phyloP scores from a whole-genome alignment of 1,284 basidiomycete species.

The Earliella scabrosa region DNA sequence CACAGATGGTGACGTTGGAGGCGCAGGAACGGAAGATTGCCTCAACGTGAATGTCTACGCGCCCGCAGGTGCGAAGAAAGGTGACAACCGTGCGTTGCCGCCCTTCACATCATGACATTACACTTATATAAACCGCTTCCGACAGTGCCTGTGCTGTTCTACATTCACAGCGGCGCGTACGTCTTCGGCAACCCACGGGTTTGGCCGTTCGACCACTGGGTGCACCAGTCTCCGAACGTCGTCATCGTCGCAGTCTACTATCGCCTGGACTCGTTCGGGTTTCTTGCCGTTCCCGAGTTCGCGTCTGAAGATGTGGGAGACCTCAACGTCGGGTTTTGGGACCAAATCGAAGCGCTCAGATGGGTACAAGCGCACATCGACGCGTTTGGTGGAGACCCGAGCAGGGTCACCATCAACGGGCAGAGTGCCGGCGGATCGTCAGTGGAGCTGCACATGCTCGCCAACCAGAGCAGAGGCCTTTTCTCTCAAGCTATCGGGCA shows the following conservation, averaged over 20 bases:
- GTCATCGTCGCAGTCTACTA: slow-evolving; percentile 48
- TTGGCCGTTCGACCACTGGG: slow-evolving; percentile 46
- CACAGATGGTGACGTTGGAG: slow-evolving; percentile 54
- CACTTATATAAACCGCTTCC: background rate
- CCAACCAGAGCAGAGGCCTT: slow-evolving; percentile 43
- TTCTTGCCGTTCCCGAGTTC: slow-evolving; percentile 48
- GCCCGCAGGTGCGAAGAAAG: slow-evolving; percentile 34
- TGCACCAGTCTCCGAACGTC: slow-evolving; percentile 42
- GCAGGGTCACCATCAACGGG: slow-evolving; percentile 44
- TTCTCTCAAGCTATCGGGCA: slow-evolving; percentile 62
- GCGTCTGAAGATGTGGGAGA: slow-evolving; percentile 45
- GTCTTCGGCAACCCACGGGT: slow-evolving; percentile 58
- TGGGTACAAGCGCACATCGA: slow-evolving; percentile 59
- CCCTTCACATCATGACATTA: too few species aligned
- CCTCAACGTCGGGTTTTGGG: slow-evolving; percentile 63
- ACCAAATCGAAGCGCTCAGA: slow-evolving; percentile 61
- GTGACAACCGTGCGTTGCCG: slow-evolving; percentile 34
- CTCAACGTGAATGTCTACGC: slow-evolving; percentile 48
- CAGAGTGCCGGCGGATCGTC: slow-evolving; percentile 46
- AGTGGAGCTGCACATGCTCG: slow-evolving; percentile 39
- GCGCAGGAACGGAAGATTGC: slow-evolving; percentile 62
- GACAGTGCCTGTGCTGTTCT: slow-evolving; percentile 66
- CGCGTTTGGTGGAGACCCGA: slow-evolving; percentile 46
- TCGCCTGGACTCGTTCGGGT: slow-evolving; percentile 48
- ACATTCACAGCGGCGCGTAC: slow-evolving; percentile 70